Evolutionary conservation across 2,329 filamentous ascomycete genomes (phyloP), one percentile per base, ranked within the genome.

Genomic region (Aspergillus versicolor): DNA sequence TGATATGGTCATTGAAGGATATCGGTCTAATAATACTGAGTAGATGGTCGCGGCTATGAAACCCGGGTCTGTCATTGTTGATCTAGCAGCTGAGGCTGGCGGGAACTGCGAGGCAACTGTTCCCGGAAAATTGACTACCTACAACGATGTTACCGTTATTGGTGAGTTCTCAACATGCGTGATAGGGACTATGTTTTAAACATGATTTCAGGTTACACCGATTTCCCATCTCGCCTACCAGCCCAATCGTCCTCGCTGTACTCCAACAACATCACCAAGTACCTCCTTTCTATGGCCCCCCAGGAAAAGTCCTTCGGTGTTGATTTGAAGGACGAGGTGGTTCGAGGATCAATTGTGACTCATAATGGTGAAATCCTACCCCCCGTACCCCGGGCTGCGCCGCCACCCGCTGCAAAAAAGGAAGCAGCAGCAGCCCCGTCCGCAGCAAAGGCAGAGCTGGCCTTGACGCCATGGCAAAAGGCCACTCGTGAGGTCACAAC

Each of bases 211-310:
- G 84, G 89, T 34, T 96, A 95, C 72, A 95, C 91, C 43, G 91
- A 96, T 73, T 81, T 96, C 27, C 91, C 92, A 0, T 95, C 91
- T 32, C 84, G 91, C 45, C 81, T 96, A 2, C 91, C 92, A 0
- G 95, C 91, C 0, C 92, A 96, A 72, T 91, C 91, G 0, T 95
- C 91, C 0, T 95, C 90, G 0, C 78, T 96, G 19, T 96, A 96
- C 74, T 94, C 90, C 2, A 96, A 96, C 81, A 96, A 96, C 70
- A 92, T 96, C 66, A 92, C 88, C 63, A 96, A 96, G 70, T 89
- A 92, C 56, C 78, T 96, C 27, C 81, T 96, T 9, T 94, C 91
- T 0, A 91, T 96, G 81, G 75, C 86, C 1, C 90, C 91, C 1
- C 83, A 88, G 58, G 86, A 91, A 2, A 91, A 90, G 61, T 83